phyloP scores from a whole-genome alignment of 495 filamentous ascomycete species.

The Staphylotrichum tortipilum region DNA sequence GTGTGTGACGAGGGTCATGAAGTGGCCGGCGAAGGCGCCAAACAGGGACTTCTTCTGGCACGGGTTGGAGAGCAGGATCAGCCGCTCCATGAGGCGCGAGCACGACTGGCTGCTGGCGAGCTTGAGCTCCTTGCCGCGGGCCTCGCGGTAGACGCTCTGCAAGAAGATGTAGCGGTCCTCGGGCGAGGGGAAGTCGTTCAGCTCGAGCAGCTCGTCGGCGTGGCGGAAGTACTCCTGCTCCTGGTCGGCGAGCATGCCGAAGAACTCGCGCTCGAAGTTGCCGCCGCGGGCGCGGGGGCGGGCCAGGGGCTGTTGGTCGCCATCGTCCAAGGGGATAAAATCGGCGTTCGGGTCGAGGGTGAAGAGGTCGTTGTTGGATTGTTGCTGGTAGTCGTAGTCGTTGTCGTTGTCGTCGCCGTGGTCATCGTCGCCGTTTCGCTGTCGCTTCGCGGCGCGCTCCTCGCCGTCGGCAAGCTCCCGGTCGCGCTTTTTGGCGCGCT shows the following conservation, averaged over 20 bases:
- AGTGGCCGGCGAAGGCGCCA: conserved; percentile 76
- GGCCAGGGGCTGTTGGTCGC: conserved; percentile 13
- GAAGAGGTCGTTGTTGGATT: not conserved
- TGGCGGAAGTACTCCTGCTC: conserved; percentile 92
- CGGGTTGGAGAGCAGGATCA: conserved; percentile 73
- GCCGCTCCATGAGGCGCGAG: conserved; percentile 81
- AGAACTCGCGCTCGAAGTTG: conserved; percentile 54
- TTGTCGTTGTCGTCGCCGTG: conserved; percentile 13
- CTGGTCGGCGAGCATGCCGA: conserved; percentile 77
- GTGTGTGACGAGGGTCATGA: conserved; percentile 81
- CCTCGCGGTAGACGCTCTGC: conserved; percentile 76
- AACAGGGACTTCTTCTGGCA: conserved; percentile 80
- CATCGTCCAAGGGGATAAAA: conserved; percentile 25
- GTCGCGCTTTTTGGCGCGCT: conserved; percentile 34
- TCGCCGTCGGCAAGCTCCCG: conserved; percentile 25
- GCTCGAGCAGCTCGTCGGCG: conserved; percentile 79
- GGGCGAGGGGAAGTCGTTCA: conserved; percentile 68
- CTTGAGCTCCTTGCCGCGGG: conserved; percentile 87
- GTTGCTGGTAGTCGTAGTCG: not conserved
- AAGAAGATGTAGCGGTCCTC: conserved; percentile 78
- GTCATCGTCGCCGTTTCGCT: conserved; percentile 25
- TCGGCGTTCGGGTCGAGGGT: conserved; percentile 14
- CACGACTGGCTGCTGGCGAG: conserved; percentile 91
- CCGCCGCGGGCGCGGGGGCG: conserved; percentile 5
- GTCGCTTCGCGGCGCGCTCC: conserved; percentile 29